These are phyloP conservation scores for Ceratocystis alfenasii DNA, from an alignment of 2,329 filamentous ascomycete species.

Conservation along the genomic window DNA sequence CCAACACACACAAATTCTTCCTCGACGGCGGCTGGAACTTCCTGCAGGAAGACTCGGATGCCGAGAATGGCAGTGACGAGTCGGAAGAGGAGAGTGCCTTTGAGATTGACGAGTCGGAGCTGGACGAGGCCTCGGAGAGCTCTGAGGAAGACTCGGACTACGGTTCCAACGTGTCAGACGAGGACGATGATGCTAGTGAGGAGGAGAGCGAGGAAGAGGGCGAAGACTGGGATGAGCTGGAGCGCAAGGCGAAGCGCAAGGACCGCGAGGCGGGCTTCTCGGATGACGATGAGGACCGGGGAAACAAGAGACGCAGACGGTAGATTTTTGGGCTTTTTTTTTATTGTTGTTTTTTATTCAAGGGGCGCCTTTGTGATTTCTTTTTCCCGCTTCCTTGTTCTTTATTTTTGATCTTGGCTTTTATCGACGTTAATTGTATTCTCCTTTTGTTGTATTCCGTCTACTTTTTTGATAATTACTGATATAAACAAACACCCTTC, in stretches of 20 bases:
- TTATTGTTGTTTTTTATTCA: conserved; percentile 8
- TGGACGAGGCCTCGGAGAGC: conserved; percentile 67
- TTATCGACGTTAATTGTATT: too few relatives aligned
- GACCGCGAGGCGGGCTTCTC: conserved; percentile 58
- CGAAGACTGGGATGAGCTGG: conserved; percentile 89
- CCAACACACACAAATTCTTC: conserved; percentile 91
- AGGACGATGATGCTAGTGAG: conserved; percentile 56
- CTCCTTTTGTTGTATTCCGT: too few relatives aligned
- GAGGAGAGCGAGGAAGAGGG: conserved; percentile 58
- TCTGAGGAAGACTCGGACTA: conserved; percentile 83
- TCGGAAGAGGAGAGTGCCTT: conserved; percentile 78
- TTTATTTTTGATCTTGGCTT: conserved; percentile 9
- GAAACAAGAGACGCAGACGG: conserved; percentile 43
- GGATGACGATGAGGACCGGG: conserved; percentile 49
- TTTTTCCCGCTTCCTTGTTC: conserved; percentile 11
- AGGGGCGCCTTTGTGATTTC: conserved; percentile 13
- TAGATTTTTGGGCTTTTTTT: conserved; percentile 20
- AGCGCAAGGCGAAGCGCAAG: conserved; percentile 79
- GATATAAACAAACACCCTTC: not conserved
- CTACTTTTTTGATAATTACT: conserved; percentile 1
- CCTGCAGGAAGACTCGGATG: conserved; percentile 75
- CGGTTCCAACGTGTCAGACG: conserved; percentile 74
- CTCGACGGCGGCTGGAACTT: conserved; percentile 92
- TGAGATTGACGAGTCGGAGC: conserved; percentile 75
- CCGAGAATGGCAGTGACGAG: conserved; percentile 62